Base-by-base conservation (phyloP, 1,284 basidiomycete genomes). In the Cryptococcus sp. region DNA sequence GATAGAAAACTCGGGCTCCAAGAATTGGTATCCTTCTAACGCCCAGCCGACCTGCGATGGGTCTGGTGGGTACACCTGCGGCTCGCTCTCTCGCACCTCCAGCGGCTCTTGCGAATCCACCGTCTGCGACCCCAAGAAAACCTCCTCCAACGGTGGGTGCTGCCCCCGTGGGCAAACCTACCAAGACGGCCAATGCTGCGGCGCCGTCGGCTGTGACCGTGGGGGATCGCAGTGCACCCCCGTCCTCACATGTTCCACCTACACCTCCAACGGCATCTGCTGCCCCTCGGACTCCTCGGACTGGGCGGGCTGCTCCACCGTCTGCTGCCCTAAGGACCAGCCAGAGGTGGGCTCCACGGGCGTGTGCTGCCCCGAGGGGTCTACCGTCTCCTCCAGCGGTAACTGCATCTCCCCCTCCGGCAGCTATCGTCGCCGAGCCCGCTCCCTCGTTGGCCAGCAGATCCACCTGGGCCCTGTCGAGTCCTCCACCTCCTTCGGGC, bases 181-280 rank as follows among this genome's bases (percentile, higher is more conserved):
- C 55, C 24, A 52, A 5, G 65, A 64, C 50, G 62, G 65, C 51
- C 49, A 62, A 48, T 70, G 68, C 51, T 72, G 70, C 50, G 67
- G 63, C 21, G n/a, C 53, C 6, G 55, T 51, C 39, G 68, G 68
- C 18, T 67, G 61, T 55, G 46, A 37, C 37, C 61, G 62, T 42
- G 46, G 42, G 35, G 59, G 61, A 35, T 15, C 45, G 2, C 49
- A 46, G 38, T 70, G 68, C 50, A 61, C 60, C 4, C 65, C 68
- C 18, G 53, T 53, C 47, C 50, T 61, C 40, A 43, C 51, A 15
- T 68, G 66, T 28, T 66, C 73, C 11, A 69, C 81, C 18, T 81
- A 84, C 76, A 82, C 83, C 71, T 79, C 79, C 43, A 84, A 84
- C 75, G 73, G 72, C 37, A 82, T 84, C 39, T 86, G 85, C 77